Percentiles rank a stretch among this genome's conserved stretches.
Conservation (phyloP, 192 early-diverging fungal species). For the Podila verticillata region DNA sequence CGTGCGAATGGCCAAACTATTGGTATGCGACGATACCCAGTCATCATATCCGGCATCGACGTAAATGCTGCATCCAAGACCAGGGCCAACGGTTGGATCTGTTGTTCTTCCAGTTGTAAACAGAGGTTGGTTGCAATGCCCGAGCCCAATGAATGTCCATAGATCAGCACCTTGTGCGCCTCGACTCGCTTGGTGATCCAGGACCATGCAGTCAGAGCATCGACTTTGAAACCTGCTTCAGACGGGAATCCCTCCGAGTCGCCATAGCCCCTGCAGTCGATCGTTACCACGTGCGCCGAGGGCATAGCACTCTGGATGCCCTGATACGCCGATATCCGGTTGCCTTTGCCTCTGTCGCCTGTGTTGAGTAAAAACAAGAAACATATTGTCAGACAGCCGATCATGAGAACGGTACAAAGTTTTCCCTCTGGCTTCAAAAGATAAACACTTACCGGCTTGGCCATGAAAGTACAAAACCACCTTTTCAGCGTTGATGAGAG, state of each 20-base stretch:
- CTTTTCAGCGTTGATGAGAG: slow-evolving; percentile 18
- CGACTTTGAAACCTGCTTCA: slow-evolving; percentile 35
- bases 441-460: slow-evolving; percentile 33
- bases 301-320: slow-evolving; percentile 45
- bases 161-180: slow-evolving; percentile 35
- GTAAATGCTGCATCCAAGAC: slow-evolving; percentile 49
- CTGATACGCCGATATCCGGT: slow-evolving; percentile 44
- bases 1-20: slow-evolving; percentile 45
- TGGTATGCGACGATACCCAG: slow-evolving; percentile 46
- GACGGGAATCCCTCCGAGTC: slow-evolving; percentile 54
- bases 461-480: slow-evolving; percentile 51
- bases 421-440: no score
- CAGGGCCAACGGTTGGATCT: slow-evolving; percentile 25
- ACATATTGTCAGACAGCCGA: neutral
- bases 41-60: slow-evolving; percentile 53
- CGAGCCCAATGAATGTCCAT: slow-evolving; percentile 51
- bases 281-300: slow-evolving; percentile 43
- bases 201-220: slow-evolving; percentile 38
- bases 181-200: slow-evolving; percentile 39
- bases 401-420: no score
- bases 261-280: slow-evolving; percentile 52
- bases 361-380: neutral
- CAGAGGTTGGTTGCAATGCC: slow-evolving; percentile 46
- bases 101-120: slow-evolving; percentile 39
- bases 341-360: slow-evolving; percentile 50